Evolutionary conservation across 805 yeast genomes (phyloP), one percentile per base, ranked within the genome.

Genomic region (Wickerhamomyces pijperi): DNA sequence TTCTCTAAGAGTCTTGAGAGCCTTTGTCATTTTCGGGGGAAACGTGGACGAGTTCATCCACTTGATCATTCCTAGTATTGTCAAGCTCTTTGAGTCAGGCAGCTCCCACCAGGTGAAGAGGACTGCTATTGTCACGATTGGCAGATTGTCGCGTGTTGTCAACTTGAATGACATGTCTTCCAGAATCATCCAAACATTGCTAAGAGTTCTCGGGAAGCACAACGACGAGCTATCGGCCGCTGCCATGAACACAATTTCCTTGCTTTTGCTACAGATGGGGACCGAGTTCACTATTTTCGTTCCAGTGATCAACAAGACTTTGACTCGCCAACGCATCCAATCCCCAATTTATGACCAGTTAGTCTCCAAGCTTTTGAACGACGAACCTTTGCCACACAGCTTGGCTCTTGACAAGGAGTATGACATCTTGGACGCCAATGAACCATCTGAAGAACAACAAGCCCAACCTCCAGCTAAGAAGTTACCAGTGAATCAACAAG

Each of bases 1-100:
- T 0, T 72, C 90, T 0, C 61, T 80, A 21, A 78, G 83, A 46
- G 94, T 87, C 0, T 65, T 92, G 50, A 77, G 78, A 48, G 82
- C 94, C 11, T 73, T 92, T 51, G 90, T 86, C 6, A 79, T 82
- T 0, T 86, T 92, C 59, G 97, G 96, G 1, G 66, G 82, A 19
- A 85, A 83, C 52, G 70, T 90, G 36, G 97, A 90, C 46, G 97
- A 92, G 44, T 85, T 83, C 50, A 73, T 82, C 3, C 95, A 87
- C 54, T 70, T 90, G 41, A 73, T 90, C 19, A 70, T 92, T n/a
- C 97, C 97, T 0, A 81, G 81, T 38, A 68, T 88, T 19, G 90
- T 90, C 1, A 71, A 77, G 43, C 61, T 90, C 63, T 81, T 88
- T 51, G 96, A 92, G 53, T 73, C 64, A 44, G 78, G 87, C 1